phyloP scores from a whole-genome alignment of 768 basidiomycete genomes.

The Aureoboletus auriporus region DNA sequence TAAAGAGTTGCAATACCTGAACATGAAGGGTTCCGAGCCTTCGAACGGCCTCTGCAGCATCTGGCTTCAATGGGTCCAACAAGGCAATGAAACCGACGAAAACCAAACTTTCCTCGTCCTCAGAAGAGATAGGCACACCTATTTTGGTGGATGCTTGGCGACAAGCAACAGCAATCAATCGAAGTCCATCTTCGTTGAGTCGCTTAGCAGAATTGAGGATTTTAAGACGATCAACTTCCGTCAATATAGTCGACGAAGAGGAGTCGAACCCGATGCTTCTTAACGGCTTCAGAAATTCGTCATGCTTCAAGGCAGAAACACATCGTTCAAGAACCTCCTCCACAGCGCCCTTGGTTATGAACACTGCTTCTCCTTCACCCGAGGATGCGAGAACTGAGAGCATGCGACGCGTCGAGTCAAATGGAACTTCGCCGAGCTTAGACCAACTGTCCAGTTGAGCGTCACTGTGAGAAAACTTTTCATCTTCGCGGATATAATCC shows the following conservation, averaged over 20 bases:
- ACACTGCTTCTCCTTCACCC: conserved; percentile 16
- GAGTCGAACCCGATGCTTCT: conserved; percentile 13
- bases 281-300: conserved; percentile 13
- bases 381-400: conserved; percentile 33
- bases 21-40: conserved; percentile 26
- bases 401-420: conserved; percentile 34
- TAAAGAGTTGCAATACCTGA: conserved; percentile 18
- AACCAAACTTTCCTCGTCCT: conserved; percentile 27
- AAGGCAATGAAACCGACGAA: conserved; percentile 30
- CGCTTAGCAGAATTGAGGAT: conserved; percentile 26
- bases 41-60: conserved; percentile 29
- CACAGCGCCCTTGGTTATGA: conserved; percentile 30
- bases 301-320: conserved; percentile 13
- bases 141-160: conserved; percentile 18
- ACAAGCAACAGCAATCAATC: conserved; percentile 28
- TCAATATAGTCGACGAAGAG: conserved; percentile 13
- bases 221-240: conserved; percentile 15
- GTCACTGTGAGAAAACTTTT: conserved; percentile 9
- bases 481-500: conserved; percentile 19
- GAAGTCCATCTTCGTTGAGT: conserved; percentile 29
- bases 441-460: conserved; percentile 18
- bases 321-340: conserved; percentile 32
- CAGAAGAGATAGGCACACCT: conserved; percentile 10
- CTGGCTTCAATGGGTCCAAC: conserved; percentile 29
- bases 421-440: conserved; percentile 34